Base-by-base conservation (phyloP, 1,139 yeast species). In the Arxiozyma slooffiae region DNA sequence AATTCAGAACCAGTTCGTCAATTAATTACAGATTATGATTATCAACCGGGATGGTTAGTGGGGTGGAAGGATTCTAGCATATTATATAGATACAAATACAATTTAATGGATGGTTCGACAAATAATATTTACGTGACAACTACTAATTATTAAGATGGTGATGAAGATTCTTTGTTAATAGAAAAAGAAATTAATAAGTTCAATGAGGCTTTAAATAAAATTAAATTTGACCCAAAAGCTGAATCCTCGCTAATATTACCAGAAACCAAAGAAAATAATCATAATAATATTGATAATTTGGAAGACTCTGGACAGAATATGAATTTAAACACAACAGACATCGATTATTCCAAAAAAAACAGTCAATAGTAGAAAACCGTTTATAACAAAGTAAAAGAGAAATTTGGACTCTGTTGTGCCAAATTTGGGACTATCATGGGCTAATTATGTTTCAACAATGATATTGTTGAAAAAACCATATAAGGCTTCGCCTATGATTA, bases 21-120 rank as follows among this genome's bases (percentile, higher is more conserved):
- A 50, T 66, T 73, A 49, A 69, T 76, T n/a, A 63, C 79, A 53
- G 77, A 75, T 47, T 69, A 77, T 52, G 85, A 85, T 54, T 81
- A 81, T 59, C 96, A 88, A 61, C 60, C 81, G 18, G 86, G 94
- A 2, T 79, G 84, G 74, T 71, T 79, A 51, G 74, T 81, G 4
- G 96, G 96, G 0, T 88, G 96, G 96, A 82, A 79, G 54, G 67
- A 68, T 48, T 60, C 65, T 0, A 66, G 72, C 4, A 67, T 75
- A 11, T 53, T 58, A 42, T 60, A 62, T 49, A 57, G 70, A 34
- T 71, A 68, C 50, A 53, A 50, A 42, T 53, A 48, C 47, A 51
- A 50, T 39, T 56, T 56, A 39, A 49, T 50, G 6, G 52, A 48
- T 20, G 17, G 9, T n/a, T 30, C 36, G 3, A 11, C n/a, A 16